A percentile compares a stretch with the other conserved stretches of the same genome.
phyloP scores from a whole-genome alignment of 2,329 filamentous ascomycete genomes.

The Exophiala sp. region DNA sequence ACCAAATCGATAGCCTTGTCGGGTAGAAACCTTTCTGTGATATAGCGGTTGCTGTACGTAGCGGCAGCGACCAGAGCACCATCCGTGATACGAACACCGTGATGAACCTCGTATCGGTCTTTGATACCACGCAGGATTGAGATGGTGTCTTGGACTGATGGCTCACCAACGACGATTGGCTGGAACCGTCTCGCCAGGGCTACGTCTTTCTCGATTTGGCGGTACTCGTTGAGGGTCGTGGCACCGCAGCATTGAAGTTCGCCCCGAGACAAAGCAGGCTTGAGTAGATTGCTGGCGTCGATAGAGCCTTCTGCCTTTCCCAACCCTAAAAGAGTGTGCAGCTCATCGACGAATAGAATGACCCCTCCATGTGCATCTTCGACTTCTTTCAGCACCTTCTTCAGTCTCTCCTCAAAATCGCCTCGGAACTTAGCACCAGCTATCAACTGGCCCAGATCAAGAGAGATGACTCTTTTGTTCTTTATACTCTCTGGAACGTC shows the following conservation, averaged over 20 bases:
- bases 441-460: conserved; percentile 89
- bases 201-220: conserved; percentile 92
- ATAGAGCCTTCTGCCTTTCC: conserved; percentile 96
- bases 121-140: conserved; percentile 96
- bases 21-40: conserved; percentile 90
- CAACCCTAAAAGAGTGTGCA: conserved; percentile 85
- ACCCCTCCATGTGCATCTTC: conserved; percentile 83
- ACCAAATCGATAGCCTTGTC: conserved; percentile 98
- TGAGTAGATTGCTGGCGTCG: conserved; percentile 90
- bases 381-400: conserved; percentile 86
- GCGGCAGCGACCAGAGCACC: conserved; percentile 87
- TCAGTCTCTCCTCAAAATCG: conserved; percentile 92
- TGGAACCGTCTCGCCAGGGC: conserved; percentile 90
- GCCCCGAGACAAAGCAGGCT: conserved; percentile 86
- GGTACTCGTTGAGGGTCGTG: conserved; percentile 88
- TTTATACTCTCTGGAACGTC: conserved; percentile 96
- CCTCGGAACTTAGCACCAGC: conserved; percentile 93
- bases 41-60: conserved; percentile 89
- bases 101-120: conserved; percentile 94
- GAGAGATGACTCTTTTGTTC: conserved; percentile 80
- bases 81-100: conserved; percentile 92
- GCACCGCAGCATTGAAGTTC: conserved; percentile 94
- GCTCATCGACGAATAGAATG: conserved; percentile 86
- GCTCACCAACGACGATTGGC: conserved; percentile 89
- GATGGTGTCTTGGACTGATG: conserved; percentile 85